These are phyloP conservation scores for Colletotrichum falcatum DNA, from an alignment of 2,329 filamentous ascomycete genomes.

Conservation along the genomic window DNA sequence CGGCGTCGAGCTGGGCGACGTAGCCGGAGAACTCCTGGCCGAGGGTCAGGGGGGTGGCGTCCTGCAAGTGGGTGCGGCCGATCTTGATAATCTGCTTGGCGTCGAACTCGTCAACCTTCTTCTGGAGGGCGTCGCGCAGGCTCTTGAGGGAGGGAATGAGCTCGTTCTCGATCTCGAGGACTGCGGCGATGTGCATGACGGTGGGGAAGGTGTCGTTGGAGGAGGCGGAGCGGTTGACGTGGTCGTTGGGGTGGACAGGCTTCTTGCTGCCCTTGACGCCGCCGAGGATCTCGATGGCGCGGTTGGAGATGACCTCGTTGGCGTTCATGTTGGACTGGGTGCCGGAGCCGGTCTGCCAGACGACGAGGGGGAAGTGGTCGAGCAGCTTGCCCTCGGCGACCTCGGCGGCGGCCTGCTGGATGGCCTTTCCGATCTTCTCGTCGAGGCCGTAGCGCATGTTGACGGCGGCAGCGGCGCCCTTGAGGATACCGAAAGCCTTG, in stretches of 20 bases:
- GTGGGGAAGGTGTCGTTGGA: constrained; percentile 99
- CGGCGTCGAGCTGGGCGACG: constrained; percentile 91
- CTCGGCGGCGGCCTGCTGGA: constrained; percentile 93
- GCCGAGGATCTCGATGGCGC: constrained; percentile 96
- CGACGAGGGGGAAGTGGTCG: constrained; percentile 97
- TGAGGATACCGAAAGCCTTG: constrained; percentile 94
- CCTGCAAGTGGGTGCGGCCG: constrained; percentile 95
- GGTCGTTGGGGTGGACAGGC: constrained; percentile 98
- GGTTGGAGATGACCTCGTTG: constrained; percentile 99
- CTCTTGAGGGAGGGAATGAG: constrained; percentile 86
- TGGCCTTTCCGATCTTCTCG: constrained; percentile 85
- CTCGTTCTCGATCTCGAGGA: constrained; percentile 89
- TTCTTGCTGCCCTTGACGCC: constrained; percentile 96
- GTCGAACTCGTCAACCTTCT: constrained; percentile 90
- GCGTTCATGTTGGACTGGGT: constrained; percentile 99
- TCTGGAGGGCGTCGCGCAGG: constrained; percentile 85
- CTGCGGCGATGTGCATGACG: constrained; percentile 99
- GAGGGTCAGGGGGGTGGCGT: constrained; percentile 94
- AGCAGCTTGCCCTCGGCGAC: constrained; percentile 93
- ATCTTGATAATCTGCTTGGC: constrained; percentile 96
- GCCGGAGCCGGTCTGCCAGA: constrained; percentile 99
- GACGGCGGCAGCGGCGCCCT: constrained; percentile 94
- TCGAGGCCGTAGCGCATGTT: constrained; percentile 92
- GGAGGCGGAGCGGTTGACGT: constrained; percentile 98
- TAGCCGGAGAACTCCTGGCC: constrained; percentile 99